These are phyloP conservation scores for Pseudogymnoascus sp. DNA, from an alignment of 2,329 filamentous ascomycete species.

Conservation along the genomic window DNA sequence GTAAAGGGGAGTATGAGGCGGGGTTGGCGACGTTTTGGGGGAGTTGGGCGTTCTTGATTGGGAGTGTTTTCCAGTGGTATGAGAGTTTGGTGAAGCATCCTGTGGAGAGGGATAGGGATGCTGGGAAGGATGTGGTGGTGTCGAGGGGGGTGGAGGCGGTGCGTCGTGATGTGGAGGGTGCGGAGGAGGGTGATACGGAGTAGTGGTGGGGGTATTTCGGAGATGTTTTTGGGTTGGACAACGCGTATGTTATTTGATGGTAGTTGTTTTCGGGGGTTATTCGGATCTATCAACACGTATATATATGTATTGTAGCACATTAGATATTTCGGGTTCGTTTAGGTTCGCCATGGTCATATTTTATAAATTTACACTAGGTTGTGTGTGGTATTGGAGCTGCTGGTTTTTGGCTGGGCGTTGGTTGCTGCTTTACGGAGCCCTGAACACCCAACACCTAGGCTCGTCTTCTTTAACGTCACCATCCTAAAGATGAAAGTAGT, in stretches of 20 bases:
- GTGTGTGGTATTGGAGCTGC: too few species aligned
- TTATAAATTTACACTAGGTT: too few species aligned
- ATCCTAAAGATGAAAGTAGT: too few species aligned
- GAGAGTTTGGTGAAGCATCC: constrained; percentile 42
- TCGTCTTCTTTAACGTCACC: too few species aligned
- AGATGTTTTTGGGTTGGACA: background rate
- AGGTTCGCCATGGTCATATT: background rate
- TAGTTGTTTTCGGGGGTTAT: background rate
- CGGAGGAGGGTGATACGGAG: background rate
- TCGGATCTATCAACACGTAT: background rate
- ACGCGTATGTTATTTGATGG: background rate
- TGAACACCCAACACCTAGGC: too few species aligned
- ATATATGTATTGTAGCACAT: background rate
- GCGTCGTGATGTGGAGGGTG: background rate
- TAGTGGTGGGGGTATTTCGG: background rate
- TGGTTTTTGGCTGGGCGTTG: too few species aligned
- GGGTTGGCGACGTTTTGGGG: constrained; percentile 44
- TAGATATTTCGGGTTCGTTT: background rate
- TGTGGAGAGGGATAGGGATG: constrained; percentile 29
- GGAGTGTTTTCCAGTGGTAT: constrained; percentile 42
- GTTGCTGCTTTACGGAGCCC: too few species aligned
- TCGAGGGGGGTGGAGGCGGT: background rate
- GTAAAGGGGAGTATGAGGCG: constrained; percentile 40
- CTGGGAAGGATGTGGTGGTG: constrained; percentile 14
- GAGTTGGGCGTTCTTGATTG: constrained; percentile 43